Conservation (phyloP, 495 filamentous ascomycete species). For the Hyaloscypha bicolor region DNA sequence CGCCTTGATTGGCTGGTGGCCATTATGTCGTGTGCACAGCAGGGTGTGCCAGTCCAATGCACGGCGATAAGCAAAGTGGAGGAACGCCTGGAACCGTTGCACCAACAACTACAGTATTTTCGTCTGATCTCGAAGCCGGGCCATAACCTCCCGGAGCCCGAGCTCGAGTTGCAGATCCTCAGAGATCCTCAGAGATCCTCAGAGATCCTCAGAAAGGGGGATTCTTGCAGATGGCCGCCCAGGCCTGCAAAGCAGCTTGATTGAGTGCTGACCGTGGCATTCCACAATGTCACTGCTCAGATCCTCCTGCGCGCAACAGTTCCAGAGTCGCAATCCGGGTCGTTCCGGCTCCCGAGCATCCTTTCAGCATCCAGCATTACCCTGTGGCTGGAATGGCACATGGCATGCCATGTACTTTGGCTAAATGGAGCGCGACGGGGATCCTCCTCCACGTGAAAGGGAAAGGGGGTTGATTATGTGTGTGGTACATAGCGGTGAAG, state of each 20-base stretch:
- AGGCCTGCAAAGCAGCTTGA: too few species aligned
- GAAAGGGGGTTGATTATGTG: slow-evolving; percentile 6
- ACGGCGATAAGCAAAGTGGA: slow-evolving; percentile 18
- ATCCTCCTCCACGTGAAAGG: slow-evolving; percentile 1
- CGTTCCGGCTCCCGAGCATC: slow-evolving; percentile 16
- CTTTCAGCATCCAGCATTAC: background rate
- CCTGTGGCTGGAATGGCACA: slow-evolving; percentile 15
- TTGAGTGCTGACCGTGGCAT: too few species aligned
- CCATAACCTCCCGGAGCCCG: background rate
- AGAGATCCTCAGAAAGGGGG: background rate
- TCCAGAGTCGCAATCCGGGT: slow-evolving; percentile 12
- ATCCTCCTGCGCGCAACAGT: too few species aligned
- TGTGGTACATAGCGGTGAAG: background rate
- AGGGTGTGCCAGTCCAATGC: background rate
- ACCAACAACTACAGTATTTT: background rate
- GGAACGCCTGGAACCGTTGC: background rate
- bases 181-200: background rate
- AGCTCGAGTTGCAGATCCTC: background rate
- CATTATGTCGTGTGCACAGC: background rate
- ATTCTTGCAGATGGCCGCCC: background rate
- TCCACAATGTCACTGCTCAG: too few species aligned
- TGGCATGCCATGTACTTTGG: slow-evolving; percentile 7
- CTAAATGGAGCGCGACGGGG: slow-evolving; percentile 7
- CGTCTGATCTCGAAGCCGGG: slow-evolving; percentile 7
- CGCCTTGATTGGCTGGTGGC: background rate